Evolutionary conservation across 805 yeast species (phyloP), one percentile per base, ranked within the genome.

Genomic region (Tetrapisispora nanseiensis): DNA sequence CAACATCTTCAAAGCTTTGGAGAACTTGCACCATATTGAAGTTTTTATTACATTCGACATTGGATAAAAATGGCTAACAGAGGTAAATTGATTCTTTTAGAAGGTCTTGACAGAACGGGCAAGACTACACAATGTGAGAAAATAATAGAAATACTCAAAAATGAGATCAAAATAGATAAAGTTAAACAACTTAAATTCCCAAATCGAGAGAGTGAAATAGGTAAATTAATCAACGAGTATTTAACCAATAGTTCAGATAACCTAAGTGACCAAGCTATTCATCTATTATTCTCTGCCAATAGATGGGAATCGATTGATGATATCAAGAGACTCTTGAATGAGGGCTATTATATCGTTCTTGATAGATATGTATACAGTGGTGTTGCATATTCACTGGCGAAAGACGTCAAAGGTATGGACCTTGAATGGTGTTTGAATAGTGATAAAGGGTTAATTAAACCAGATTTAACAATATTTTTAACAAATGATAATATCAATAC

Each of bases 311-410:
- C 76, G 19, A 72, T 70, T 1, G 61, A 66, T 1, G 57, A 61
- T 4, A 76, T 92, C 5, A 56, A 63, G 10, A 43, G 55, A 1
- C 55, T 66, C 11, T 40, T 59, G 15, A 47, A 57, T 0, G 48
- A 58, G 0, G 96, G 95, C 1, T 57, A 56, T 11, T 69, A 71
- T 40, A 72, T 92, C 1, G 69, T 92, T 0, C 59, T 89, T 44
- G 99, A 92, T 58, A 68, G 99, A 49, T 92, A 90, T 55, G 82
- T 84, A 4, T 90, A 85, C 55, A 86, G 97, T 0, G 98, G 99
- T 0, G 76, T 87, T 3, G 95, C 96, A 6, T 92, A 90, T 57
- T 80, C 95, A 1, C 70, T 84, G 1, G 96, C 97, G 7, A 90
- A 92, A 60, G 45, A 42, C 2, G 44, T 44, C 5, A 35, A 40